These are phyloP conservation scores for Candida nemodendra DNA, from an alignment of 805 yeast species.

Conservation along the genomic window DNA sequence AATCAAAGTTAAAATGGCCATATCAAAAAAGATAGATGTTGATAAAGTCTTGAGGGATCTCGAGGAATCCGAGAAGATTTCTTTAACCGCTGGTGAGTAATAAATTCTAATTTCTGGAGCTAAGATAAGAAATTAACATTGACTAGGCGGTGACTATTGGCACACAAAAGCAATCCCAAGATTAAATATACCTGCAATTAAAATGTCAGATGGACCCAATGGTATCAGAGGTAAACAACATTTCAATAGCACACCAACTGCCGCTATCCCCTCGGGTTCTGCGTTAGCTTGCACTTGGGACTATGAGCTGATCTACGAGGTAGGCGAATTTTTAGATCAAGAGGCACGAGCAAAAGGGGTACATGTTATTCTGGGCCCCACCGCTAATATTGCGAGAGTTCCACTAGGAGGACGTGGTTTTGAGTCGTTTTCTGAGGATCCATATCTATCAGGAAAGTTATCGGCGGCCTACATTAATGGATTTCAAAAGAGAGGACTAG, in stretches of 20 bases:
- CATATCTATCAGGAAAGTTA: conserved; percentile 43
- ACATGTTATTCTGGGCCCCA: conserved; percentile 38
- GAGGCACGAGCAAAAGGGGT: conserved; percentile 45
- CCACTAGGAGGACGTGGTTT: conserved; percentile 58
- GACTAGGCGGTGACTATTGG: conserved; percentile 38
- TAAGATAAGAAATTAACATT: not conserved
- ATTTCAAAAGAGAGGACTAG: conserved; percentile 48
- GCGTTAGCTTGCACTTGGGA: conserved; percentile 46
- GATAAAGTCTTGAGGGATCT: conserved; percentile 5
- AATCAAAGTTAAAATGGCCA: no score
- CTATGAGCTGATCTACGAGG: conserved; percentile 36
- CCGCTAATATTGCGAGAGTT: conserved; percentile 40
- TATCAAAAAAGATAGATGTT: conserved; percentile 4
- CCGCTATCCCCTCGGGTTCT: conserved; percentile 48
- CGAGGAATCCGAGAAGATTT: conserved; percentile 5
- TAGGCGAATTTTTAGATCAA: conserved; percentile 41
- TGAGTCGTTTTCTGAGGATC: conserved; percentile 64
- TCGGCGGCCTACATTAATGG: conserved; percentile 54
- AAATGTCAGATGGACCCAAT: conserved; percentile 46
- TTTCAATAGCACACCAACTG: conserved; percentile 41
- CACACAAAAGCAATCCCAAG: conserved; percentile 36
- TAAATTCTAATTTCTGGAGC: not conserved
- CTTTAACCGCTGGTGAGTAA: conserved; percentile 8
- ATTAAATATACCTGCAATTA: conserved; percentile 35
- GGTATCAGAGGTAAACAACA: conserved; percentile 46